These are phyloP conservation scores for Globisporangium cylindrosporum DNA, from an alignment of 352 stramenopile genomes.

Conservation along the genomic window DNA sequence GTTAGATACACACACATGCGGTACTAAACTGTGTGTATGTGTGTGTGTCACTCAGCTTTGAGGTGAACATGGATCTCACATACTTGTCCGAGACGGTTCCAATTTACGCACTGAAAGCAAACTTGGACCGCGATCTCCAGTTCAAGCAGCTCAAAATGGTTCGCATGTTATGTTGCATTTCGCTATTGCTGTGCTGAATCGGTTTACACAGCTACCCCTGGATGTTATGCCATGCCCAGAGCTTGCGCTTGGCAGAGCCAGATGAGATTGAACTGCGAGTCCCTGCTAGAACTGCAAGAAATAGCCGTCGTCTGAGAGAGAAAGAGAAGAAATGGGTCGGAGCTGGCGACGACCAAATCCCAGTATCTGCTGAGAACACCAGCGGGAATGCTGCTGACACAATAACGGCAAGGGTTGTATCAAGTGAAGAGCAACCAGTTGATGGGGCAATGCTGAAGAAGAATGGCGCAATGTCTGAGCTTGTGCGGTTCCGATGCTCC, in stretches of 20 bases:
- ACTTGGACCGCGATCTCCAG: neutral
- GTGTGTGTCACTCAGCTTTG: neutral
- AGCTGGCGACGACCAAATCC: neutral
- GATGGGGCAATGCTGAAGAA: neutral
- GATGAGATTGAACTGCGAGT: neutral
- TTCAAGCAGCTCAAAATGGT: conserved; percentile 15
- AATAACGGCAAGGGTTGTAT: no score
- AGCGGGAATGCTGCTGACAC: neutral
- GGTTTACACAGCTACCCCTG: neutral
- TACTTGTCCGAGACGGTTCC: conserved; percentile 6
- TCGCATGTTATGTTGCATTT: neutral
- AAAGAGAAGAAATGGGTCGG: conserved; percentile 6
- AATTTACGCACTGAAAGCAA: conserved; percentile 11
- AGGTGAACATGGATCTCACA: conserved; percentile 3
- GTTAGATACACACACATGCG: neutral
- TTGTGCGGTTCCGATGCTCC: conserved; percentile 16
- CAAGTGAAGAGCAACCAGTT: neutral
- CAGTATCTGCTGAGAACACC: neutral
- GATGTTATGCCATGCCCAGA: neutral
- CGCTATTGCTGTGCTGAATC: neutral
- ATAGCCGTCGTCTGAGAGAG: neutral
- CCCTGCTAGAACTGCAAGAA: neutral
- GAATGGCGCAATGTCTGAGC: neutral
- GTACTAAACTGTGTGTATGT: neutral
- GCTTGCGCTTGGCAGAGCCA: conserved; percentile 3